Base-by-base conservation (phyloP, 371 early-diverging fungal species). In the Circinella umbellata region DNA sequence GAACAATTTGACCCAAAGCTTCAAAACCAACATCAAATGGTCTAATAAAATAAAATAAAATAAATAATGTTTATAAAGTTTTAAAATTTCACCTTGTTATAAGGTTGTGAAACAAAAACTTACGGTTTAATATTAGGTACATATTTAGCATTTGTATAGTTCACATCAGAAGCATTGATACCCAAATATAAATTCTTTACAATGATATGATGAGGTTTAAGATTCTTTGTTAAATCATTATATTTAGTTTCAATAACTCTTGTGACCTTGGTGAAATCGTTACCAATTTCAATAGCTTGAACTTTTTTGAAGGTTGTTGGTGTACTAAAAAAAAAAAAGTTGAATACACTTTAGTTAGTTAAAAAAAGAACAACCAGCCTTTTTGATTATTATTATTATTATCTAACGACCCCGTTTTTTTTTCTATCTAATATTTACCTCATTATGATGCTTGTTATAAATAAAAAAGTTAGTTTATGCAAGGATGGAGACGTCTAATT, bases 1-100 rank as follows among this genome's bases (percentile, higher is more conserved):
- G 78, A 42, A 88, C 82, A 37, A 90, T 76, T 63, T 82, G 73
- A 64, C 88, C 90, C 17, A 90, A 69, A 66, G 77, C 80, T 60
- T 90, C 90, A 54, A 88, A 88, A 0, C 90, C 90, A 65, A 84
- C 82, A 76, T 85, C 86, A 73, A 88, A 90, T 37, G 90, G 90
- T 63, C 86, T 85, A 69, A 17, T 27, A 8, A 51, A 17, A 51
- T 51, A 14, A 5, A 51, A 42, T 11, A 42, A 42, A 42, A 6
- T 11, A 0, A 9, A 9, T 42, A 6, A 42, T 42, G 6, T 42
- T 42, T 42, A 9, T 42, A 9, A 42, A 42, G 6, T 11, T 42
- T n/a, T n/a, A n/a, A n/a, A n/a, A n/a, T 27, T 27, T 27, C 2
- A 27, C 2, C 2, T 27, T 27, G 27, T 27, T 27, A 27, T 0